Conservation (phyloP, 1,284 basidiomycete genomes). For the Cutaneotrichosporon daszewskae region DNA sequence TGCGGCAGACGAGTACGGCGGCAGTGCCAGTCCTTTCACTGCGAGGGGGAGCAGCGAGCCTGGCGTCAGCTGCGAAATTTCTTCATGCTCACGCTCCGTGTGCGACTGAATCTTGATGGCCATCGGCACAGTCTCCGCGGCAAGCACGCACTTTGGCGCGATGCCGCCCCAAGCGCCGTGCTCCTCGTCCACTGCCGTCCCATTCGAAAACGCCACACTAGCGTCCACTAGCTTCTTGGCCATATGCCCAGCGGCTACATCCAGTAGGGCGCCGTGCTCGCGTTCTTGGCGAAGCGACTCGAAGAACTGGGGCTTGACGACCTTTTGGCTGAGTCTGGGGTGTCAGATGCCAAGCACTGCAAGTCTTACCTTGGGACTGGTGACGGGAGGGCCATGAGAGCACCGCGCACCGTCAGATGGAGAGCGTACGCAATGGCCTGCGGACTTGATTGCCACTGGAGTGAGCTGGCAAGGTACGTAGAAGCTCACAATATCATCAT, state of each 20-base stretch:
- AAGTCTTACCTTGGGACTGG: constrained; percentile 63
- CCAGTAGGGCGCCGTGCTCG: constrained; percentile 37
- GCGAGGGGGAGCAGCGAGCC: constrained; percentile 31
- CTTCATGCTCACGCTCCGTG: constrained; percentile 5
- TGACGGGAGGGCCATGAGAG: constrained; percentile 73
- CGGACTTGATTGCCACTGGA: constrained; percentile 57
- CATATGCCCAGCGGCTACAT: constrained; percentile 33
- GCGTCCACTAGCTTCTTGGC: constrained; percentile 24
- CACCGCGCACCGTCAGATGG: constrained; percentile 68
- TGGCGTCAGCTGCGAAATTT: constrained; percentile 5
- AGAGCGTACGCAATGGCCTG: constrained; percentile 78
- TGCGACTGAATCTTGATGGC: constrained; percentile 38
- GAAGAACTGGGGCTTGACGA: constrained; percentile 54
- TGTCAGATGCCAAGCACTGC: neutral
- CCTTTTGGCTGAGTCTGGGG: constrained; percentile 58
- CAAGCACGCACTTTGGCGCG: constrained; percentile 25
- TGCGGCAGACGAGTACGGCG: constrained; percentile 10
- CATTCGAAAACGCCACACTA: constrained; percentile 10
- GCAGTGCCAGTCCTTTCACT: constrained; percentile 26
- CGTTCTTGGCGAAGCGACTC: constrained; percentile 41
- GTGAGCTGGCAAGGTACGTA: constrained; percentile 7
- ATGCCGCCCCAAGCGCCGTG: constrained; percentile 33
- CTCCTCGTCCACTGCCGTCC: constrained; percentile 13
- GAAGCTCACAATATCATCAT: constrained; percentile 60
- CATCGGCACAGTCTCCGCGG: constrained; percentile 43